Conservation (phyloP, 2,329 filamentous ascomycete genomes). For the Neonectria coccinea region DNA sequence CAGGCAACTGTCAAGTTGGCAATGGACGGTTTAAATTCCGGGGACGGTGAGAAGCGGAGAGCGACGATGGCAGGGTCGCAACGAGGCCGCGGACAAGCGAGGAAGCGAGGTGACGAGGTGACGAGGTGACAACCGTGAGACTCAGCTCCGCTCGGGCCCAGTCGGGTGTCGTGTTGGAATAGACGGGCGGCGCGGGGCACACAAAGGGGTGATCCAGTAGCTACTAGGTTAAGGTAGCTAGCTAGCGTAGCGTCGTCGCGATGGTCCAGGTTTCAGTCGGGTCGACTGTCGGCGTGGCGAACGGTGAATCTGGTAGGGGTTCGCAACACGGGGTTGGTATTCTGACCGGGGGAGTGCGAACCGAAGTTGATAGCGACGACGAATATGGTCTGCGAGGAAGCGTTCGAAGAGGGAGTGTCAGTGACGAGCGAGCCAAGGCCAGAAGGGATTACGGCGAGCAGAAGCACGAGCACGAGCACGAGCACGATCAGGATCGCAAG, state of each 20-base stretch:
- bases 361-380: constrained; percentile 18
- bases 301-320: constrained; percentile 45
- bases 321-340: constrained; percentile 36
- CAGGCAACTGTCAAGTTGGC: constrained; percentile 18
- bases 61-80: constrained; percentile 26
- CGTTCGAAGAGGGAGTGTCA: constrained; percentile 22
- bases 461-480: constrained; percentile 10
- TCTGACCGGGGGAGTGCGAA: constrained; percentile 22
- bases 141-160: constrained; percentile 44
- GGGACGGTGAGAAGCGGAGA: constrained; percentile 18
- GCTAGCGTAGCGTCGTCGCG: constrained; percentile 37
- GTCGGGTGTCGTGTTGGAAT: constrained; percentile 39
- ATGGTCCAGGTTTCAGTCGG: constrained; percentile 46
- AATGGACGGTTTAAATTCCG: constrained; percentile 27
- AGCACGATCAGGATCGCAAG: constrained; percentile 15
- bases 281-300: constrained; percentile 36
- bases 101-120: constrained; percentile 15
- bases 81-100: constrained; percentile 29
- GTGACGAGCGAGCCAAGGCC: constrained; percentile 13
- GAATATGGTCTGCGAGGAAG: constrained; percentile 28
- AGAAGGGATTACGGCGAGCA: constrained; percentile 22
- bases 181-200: constrained; percentile 43
- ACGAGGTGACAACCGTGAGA: constrained; percentile 35
- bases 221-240: constrained; percentile 28
- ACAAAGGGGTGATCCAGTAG: constrained; percentile 36